Percentiles rank a stretch among this genome's conserved stretches.
These are phyloP conservation scores for Cyclotella choctawhatcheeana DNA, from an alignment of 108 stramenopile genomes.

Conservation along the genomic window DNA sequence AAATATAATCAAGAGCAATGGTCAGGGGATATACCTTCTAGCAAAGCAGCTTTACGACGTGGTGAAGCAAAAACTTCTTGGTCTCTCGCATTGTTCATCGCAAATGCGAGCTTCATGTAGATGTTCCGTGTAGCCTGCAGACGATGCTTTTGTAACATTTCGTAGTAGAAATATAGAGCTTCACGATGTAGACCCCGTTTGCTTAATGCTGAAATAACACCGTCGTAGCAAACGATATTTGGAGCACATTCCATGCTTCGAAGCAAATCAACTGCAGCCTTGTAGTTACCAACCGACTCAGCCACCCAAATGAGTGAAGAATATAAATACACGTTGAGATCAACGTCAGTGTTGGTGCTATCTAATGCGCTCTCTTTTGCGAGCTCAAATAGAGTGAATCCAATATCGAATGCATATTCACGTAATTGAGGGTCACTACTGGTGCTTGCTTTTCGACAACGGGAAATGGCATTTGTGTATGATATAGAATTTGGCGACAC, in stretches of 20 bases:
- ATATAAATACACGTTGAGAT: conserved; percentile 70
- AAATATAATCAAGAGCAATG: no score
- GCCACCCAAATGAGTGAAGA: conserved; percentile 81
- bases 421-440: conserved; percentile 26
- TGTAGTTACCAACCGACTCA: conserved; percentile 50
- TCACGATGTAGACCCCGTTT: conserved; percentile 47
- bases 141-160: conserved; percentile 50
- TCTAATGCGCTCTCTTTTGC: conserved; percentile 49
- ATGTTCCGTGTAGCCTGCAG: conserved; percentile 45
- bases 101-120: conserved; percentile 34
- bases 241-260: conserved; percentile 55
- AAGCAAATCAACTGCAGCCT: conserved; percentile 43
- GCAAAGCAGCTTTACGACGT: conserved; percentile 28
- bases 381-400: conserved; percentile 43
- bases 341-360: conserved; percentile 10
- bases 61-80: conserved; percentile 17
- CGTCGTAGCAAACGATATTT: conserved; percentile 57
- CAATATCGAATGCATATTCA: conserved; percentile 37
- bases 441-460: conserved; percentile 47
- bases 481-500: conserved; percentile 56
- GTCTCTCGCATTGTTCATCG: conserved; percentile 33
- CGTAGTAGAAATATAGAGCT: conserved; percentile 56
- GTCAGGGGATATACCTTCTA: no score
- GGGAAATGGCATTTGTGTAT: conserved; percentile 66
- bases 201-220: conserved; percentile 61